Base-by-base conservation (phyloP, 2,329 filamentous ascomycete species). In the Tricladium varicosporioides region DNA sequence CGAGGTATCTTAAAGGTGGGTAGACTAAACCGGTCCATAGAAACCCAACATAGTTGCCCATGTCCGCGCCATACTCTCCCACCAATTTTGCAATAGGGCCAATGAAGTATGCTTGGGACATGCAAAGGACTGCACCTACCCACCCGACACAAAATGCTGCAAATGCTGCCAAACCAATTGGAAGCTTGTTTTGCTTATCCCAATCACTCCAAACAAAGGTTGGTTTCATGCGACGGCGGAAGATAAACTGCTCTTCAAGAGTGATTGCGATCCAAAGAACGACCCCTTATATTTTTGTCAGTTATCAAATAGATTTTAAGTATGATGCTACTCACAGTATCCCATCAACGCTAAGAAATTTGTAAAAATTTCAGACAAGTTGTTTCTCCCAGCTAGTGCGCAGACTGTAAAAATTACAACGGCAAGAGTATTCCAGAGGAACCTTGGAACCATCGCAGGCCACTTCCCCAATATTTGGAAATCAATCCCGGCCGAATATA, bases 331-430 rank as follows among this genome's bases (percentile, higher is more conserved):
- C 60, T 60, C 54, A 62, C 84, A 89, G 70, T 88, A 89, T 1
- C 86, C 86, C 82, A 89, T 88, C 18, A 89, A 72, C 0, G 84
- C 83, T 5, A 89, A 75, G 68, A 89, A 88, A 67, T 88, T 88
- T 10, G 82, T 83, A 67, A 89, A 87, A 57, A 89, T 86, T 22
- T 77, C 77, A 0, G 83, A 80, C 1, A 89, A 76, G 62, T 84
- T 72, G 19, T 78, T 76, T 13, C 84, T 78, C 0, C 86, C 86
- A 0, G 79, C 85, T 14, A 88, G 75, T 0, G 84, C 85, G 63
- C 84, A 86, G 27, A 86, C 79, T 8, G 83, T 82, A 66, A 84
- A 86, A 46, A 88, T 80, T 42, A 88, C 70, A 0, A 84, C 79
- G 2, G 82, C 78, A 3, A 86, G 66, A 0, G 81, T 83, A 59